Conservation (phyloP, 768 basidiomycete genomes). For the Lactifluus echinatus region DNA sequence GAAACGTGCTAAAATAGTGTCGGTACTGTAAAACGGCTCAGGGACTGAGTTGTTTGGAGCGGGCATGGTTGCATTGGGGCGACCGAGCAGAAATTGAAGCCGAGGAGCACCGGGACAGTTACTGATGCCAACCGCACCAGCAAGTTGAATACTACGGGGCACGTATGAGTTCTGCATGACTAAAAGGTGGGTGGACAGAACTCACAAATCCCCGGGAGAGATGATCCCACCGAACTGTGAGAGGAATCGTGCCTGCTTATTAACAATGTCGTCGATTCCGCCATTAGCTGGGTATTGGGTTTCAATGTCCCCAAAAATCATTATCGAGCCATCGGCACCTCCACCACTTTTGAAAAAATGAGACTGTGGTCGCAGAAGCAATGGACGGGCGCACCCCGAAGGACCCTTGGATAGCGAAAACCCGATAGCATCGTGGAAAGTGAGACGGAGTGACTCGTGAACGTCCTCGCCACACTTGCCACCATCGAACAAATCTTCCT, state of each 20-base stretch:
- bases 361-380: neutral
- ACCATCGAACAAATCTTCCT: constrained; percentile 25
- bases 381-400: constrained; percentile 10
- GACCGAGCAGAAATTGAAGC: constrained; percentile 33
- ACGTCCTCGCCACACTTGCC: constrained; percentile 28
- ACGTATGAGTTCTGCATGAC: neutral
- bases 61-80: constrained; percentile 25
- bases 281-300: constrained; percentile 35
- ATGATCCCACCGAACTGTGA: constrained; percentile 27
- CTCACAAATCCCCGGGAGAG: constrained; percentile 40
- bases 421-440: constrained; percentile 25
- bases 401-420: constrained; percentile 13
- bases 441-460: constrained; percentile 25
- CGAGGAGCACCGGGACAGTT: constrained; percentile 36
- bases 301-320: constrained; percentile 37
- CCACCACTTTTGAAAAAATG: constrained; percentile 18
- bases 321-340: constrained; percentile 42
- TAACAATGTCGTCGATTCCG: constrained; percentile 36
- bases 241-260: constrained; percentile 30
- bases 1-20: constrained; percentile 26
- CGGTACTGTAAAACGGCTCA: constrained; percentile 26
- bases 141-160: constrained; percentile 28
- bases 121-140: constrained; percentile 29
- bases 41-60: constrained; percentile 28
- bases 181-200: neutral